A percentile compares a stretch with the other conserved stretches of the same genome.
Evolutionary conservation across 495 filamentous ascomycete species (phyloP).

Genomic region (Aspergillus bridgeri): DNA sequence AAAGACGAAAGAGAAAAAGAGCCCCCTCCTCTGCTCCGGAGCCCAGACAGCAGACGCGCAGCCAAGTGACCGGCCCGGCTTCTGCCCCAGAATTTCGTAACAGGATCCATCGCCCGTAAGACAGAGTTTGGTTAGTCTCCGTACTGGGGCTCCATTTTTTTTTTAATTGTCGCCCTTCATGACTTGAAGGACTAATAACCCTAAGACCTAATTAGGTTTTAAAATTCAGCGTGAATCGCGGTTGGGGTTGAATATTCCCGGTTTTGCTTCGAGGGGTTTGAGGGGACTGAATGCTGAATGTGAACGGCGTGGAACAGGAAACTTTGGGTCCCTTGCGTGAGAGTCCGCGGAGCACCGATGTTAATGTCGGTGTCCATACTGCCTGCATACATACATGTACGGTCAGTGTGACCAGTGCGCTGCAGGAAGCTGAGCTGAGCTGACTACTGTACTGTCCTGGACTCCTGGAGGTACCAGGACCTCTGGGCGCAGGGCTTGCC

Average conservation of each 20-base stretch:
- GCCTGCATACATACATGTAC: background rate
- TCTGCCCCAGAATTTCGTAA: conserved; percentile 21
- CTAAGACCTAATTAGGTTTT: conserved; percentile 1
- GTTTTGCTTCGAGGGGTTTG: background rate
- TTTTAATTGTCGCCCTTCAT: background rate
- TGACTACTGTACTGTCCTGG: background rate
- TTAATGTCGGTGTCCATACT: no score
- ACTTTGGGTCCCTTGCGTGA: conserved; percentile 4
- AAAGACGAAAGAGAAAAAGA: background rate
- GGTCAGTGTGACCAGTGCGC: background rate
- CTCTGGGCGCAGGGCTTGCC: no score
- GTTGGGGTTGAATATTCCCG: conserved; percentile 1
- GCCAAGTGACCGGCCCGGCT: conserved; percentile 10
- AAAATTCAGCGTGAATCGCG: conserved; percentile 9
- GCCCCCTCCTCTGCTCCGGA: conserved; percentile 2
- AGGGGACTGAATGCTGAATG: background rate
- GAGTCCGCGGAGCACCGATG: no score
- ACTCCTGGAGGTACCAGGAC: background rate
- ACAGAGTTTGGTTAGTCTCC: conserved; percentile 12
- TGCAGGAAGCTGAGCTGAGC: background rate
- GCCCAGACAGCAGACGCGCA: background rate
- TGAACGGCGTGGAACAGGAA: background rate
- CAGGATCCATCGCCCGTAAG: conserved; percentile 14
- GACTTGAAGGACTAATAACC: background rate
- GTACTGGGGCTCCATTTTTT: conserved; percentile 5